Evolutionary conservation across 2,329 filamentous ascomycete species (phyloP).

Genomic region (Colletotrichum caudatum): DNA sequence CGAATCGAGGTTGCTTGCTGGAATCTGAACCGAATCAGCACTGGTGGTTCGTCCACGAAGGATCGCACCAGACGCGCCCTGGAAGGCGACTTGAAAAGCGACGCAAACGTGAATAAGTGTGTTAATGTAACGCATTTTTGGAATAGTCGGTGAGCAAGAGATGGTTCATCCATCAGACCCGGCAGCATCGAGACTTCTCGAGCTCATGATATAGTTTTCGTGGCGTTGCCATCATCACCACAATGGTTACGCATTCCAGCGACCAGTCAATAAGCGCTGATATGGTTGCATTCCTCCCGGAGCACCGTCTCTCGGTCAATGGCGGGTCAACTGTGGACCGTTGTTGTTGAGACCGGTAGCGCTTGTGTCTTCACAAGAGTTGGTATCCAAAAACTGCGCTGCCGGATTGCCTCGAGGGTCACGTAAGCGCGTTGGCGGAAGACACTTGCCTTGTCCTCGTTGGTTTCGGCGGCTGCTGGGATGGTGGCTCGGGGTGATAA

Average conservation of each 20-base stretch:
- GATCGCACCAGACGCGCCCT: constrained; percentile 39
- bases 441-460: constrained; percentile 5
- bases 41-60: constrained; percentile 35
- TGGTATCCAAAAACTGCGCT: not conserved
- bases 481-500: constrained; percentile 5
- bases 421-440: not conserved
- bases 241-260: constrained; percentile 42
- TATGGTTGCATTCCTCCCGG: constrained; percentile 34
- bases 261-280: constrained; percentile 8
- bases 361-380: constrained; percentile 9
- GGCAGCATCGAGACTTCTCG: constrained; percentile 34
- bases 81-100: constrained; percentile 35
- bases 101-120: constrained; percentile 29
- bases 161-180: constrained; percentile 15
- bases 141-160: constrained; percentile 20
- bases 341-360: constrained; percentile 2
- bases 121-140: constrained; percentile 38
- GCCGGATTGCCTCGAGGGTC: constrained; percentile 1
- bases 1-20: constrained; percentile 13
- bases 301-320: constrained; percentile 31
- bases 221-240: constrained; percentile 13
- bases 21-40: constrained; percentile 19
- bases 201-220: constrained; percentile 40
- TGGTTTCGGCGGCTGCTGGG: not conserved
- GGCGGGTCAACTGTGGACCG: constrained; percentile 5